Evolutionary conservation across 768 basidiomycete species (phyloP), one percentile per base, ranked within the genome.

Genomic region (Psilocybe cyanescens): DNA sequence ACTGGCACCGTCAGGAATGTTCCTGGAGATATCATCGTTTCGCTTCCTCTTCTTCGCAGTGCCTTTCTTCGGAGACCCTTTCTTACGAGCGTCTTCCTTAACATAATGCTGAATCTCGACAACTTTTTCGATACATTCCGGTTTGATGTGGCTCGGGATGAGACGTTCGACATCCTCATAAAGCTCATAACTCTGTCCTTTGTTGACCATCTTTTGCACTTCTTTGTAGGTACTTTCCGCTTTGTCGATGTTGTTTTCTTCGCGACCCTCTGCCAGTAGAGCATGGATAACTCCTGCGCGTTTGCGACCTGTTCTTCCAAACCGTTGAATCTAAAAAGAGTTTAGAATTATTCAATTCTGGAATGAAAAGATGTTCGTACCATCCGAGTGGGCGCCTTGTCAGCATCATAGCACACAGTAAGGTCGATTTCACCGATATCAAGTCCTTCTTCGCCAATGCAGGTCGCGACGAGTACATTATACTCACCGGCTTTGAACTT

Each of bases 401-500:
- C 94, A 28, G 95, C 89, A 66, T 99, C 97, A 72, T 99, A 99
- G 69, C 96, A 98, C 51, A 98, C 79, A 58, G 98, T 97, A 70
- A 95, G 81, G 72, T 99, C 97, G 14, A 99, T 90, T 72, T 97
- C 96, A 33, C 97, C 97, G 58, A 99, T 99, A 73, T 99, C 97
- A 16, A 99, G 81, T 59, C 97, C 97, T 74, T 99, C 97, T 76
- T 99, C 97, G 19, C 97, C 97, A 57, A 99, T 94, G 3, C 92
- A 97, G 4, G 97, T 99, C 1, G 96, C 91, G 7, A 99, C 97
- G 9, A 99, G 79, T 39, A 97, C 88, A 67, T 99, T 99, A 73
- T 86, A 94, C 60, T 88, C 88, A 9, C 94, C 95, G 3, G 76
- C 78, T 72, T 95, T 95, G 80, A 99, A 99, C 64, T 86, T 85